phyloP scores from a whole-genome alignment of 371 early-diverging fungal species.

The Conidiobolus incongruus region DNA sequence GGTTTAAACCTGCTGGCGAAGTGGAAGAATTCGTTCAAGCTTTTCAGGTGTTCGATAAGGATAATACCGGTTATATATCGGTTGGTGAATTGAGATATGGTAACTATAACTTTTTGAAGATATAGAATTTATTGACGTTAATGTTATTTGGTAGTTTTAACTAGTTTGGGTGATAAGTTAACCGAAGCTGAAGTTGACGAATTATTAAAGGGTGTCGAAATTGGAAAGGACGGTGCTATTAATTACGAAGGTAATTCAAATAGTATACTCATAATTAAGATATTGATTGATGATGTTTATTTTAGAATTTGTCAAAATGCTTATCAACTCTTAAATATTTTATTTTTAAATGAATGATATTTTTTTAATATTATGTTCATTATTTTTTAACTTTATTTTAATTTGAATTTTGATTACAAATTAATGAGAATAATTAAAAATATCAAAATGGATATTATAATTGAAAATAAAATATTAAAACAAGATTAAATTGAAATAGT shows the following conservation, averaged over 20 bases:
- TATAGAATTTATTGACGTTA: background rate
- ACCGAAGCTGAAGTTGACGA: slow-evolving; percentile 84
- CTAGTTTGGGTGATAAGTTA: slow-evolving; percentile 85
- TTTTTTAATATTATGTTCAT: no score
- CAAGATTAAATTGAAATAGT: no score
- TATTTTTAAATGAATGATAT: no score
- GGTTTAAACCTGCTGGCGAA: slow-evolving; percentile 55
- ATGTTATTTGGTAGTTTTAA: slow-evolving; percentile 32
- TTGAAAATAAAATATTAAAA: no score
- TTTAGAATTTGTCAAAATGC: slow-evolving; percentile 4
- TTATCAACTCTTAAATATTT: slow-evolving; percentile 3
- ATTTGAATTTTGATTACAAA: no score
- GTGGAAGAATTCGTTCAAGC: slow-evolving; percentile 83
- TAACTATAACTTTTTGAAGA: slow-evolving; percentile 8
- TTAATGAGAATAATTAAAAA: no score
- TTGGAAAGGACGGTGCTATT: slow-evolving; percentile 57
- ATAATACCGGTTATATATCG: slow-evolving; percentile 76
- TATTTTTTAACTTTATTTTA: no score
- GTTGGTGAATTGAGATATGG: slow-evolving; percentile 81
- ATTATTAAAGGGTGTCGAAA: slow-evolving; percentile 53
- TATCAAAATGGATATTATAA: no score
- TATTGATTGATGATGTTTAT: no score
- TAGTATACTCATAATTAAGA: background rate
- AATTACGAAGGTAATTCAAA: slow-evolving; percentile 42
- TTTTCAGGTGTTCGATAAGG: slow-evolving; percentile 94